Evolutionary conservation across 352 stramenopile species (phyloP).

Genomic region (Phytopythium aichiense): DNA sequence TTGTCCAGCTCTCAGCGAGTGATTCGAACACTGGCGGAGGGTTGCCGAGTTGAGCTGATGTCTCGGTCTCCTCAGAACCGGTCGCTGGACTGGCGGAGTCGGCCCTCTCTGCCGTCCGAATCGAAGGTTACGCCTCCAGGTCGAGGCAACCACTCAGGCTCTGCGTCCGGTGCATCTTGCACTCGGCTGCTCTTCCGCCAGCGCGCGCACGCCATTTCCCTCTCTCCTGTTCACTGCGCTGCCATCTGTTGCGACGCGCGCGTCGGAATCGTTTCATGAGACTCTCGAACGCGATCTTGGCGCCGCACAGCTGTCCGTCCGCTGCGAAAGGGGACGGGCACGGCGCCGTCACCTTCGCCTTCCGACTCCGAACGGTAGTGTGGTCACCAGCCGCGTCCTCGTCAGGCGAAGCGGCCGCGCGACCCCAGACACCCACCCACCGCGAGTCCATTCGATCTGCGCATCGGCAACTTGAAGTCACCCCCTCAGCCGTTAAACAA

Average conservation of each 20-base stretch:
- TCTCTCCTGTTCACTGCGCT: no score
- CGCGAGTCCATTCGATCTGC: not conserved
- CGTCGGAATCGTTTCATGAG: no score
- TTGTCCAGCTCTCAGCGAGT: not conserved
- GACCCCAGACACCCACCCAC: not conserved
- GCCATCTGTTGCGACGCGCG: no score
- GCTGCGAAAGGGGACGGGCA: no score
- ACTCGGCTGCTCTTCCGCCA: not conserved
- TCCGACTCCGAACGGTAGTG: not conserved
- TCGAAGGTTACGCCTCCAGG: not conserved
- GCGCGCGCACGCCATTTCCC: no score
- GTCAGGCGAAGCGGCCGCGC: not conserved
- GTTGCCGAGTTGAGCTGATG: not conserved
- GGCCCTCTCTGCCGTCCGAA: not conserved
- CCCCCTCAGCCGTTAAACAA: not conserved
- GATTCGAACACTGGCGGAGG: not conserved
- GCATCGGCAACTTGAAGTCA: not conserved
- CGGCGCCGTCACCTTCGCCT: no score
- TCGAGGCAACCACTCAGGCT: not conserved
- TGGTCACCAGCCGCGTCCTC: not conserved
- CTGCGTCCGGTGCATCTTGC: no score
- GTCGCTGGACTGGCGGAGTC: not conserved
- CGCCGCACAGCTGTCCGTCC: no score
- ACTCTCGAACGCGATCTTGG: no score
- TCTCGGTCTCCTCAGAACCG: not conserved